These are phyloP conservation scores for Biscogniauxia mediterranea DNA, from an alignment of 2,329 filamentous ascomycete species.

Conservation along the genomic window DNA sequence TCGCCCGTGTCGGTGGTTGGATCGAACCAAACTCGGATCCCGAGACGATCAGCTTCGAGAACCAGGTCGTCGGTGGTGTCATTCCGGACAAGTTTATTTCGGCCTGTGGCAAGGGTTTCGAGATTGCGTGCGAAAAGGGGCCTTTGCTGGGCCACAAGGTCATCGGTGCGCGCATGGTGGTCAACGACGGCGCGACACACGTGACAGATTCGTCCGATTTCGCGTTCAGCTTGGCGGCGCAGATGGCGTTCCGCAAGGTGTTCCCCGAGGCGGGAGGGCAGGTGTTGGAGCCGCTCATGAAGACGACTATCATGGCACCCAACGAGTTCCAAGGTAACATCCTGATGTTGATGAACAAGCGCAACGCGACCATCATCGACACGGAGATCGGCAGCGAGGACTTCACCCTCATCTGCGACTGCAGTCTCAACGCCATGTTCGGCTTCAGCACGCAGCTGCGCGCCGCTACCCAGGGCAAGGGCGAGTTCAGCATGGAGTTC, in stretches of 20 bases:
- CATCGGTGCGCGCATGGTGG: conserved; percentile 83
- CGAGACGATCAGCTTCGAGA: conserved; percentile 78
- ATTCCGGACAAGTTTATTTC: conserved; percentile 96
- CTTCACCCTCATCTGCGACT: conserved; percentile 89
- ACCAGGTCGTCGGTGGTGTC: conserved; percentile 81
- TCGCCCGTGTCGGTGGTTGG: conserved; percentile 85
- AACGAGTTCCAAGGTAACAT: conserved; percentile 98
- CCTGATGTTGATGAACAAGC: conserved; percentile 93
- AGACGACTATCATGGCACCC: conserved; percentile 92
- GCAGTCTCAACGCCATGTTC: conserved; percentile 95
- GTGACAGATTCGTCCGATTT: conserved; percentile 97
- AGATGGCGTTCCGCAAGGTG: conserved; percentile 94
- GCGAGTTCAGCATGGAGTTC: conserved; percentile 98
- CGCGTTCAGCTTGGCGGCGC: conserved; percentile 90
- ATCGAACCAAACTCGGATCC: conserved; percentile 80
- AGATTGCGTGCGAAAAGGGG: conserved; percentile 76
- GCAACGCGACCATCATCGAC: conserved; percentile 90
- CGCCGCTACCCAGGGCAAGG: conserved; percentile 95
- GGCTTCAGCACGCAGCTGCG: conserved; percentile 90
- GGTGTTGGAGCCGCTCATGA: conserved; percentile 95
- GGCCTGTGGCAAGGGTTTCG: conserved; percentile 94
- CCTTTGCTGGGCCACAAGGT: conserved; percentile 92
- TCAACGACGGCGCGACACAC: conserved; percentile 96
- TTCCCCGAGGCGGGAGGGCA: conserved; percentile 79
- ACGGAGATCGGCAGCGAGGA: conserved; percentile 93